Percentiles rank a stretch among this genome's conserved stretches.
These are phyloP conservation scores for Moringa oleifera DNA, from an alignment of 345 rosid genomes.

Conservation along the genomic window DNA sequence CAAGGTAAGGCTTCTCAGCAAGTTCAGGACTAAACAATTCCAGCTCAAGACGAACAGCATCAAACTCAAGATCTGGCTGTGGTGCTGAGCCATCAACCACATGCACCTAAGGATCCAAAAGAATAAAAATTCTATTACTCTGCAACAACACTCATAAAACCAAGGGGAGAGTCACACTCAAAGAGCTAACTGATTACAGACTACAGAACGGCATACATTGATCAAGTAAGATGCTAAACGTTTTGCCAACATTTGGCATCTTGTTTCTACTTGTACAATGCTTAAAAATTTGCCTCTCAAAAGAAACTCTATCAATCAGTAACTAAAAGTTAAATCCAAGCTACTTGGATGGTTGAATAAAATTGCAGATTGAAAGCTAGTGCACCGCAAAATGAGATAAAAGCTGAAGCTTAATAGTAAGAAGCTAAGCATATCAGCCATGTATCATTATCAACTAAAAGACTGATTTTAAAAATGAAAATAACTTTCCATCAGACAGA, in stretches of 20 bases:
- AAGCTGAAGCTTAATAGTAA: too few species aligned
- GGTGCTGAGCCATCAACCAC: conserved; percentile 81
- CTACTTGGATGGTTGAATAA: too few species aligned
- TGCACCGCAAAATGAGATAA: too few species aligned
- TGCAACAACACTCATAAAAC: neutral
- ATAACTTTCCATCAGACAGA: neutral
- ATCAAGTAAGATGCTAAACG: neutral
- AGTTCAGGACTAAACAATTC: conserved; percentile 85
- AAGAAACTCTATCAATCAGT: too few species aligned
- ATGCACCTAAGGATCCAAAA: conserved; percentile 56
- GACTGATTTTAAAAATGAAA: neutral
- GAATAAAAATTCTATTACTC: conserved; percentile 4
- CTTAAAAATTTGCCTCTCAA: too few species aligned
- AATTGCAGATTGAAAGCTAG: too few species aligned
- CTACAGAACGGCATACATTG: neutral
- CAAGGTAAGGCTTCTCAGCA: conserved; percentile 73
- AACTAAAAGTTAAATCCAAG: too few species aligned
- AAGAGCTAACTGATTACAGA: neutral
- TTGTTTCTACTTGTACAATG: too few species aligned
- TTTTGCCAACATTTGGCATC: too few species aligned
- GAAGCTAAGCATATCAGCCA: neutral
- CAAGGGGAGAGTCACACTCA: neutral
- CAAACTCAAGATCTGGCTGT: conserved; percentile 86
- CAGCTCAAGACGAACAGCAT: conserved; percentile 90
- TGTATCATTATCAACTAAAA: neutral